Base-by-base conservation (phyloP, 1,139 yeast genomes). In the Pichia sorboxylosa region DNA sequence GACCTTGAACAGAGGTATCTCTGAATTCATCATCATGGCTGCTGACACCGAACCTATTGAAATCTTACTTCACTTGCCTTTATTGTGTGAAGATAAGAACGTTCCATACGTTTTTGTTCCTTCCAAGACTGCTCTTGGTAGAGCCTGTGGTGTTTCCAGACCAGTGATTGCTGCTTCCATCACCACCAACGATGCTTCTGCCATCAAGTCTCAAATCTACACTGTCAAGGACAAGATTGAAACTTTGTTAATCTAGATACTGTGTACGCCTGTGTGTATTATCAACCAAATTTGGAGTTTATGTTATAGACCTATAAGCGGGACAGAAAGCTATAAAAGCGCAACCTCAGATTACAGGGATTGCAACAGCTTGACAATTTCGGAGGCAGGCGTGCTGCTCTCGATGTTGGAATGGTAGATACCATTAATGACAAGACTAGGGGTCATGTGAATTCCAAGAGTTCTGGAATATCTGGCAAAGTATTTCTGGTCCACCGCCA, bases 91-190 rank as follows among this genome's bases (percentile, higher is more conserved):
- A 68, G 99, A 90, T 67, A 90, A 90, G 74, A 90, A 92, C 69
- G 98, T 90, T 49, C 96, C 98, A 44, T 90, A 90, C 70, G 97
- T 90, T 45, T 90, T 90, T 52, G 97, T 92, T 47, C 96, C 98
- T 47, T 85, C 97, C 52, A 90, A 90, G 73, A 80, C 93, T 54
- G 98, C 98, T 46, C 73, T 92, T 53, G 98, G 99, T 61, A 84
- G 98, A 71, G 97, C 98, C 53, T 90, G 98, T 70, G 99, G 98
- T 68, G 98, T 92, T 48, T 84, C 97, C 41, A 82, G 99, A 73
- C 97, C 98, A 47, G 98, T 92, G 41, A 87, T 90, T 59, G 94
- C 98, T 58, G 97, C 97, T 46, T 82, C 95, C 44, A 93, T 92
- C 58, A 92, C 99, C 58, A 75, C 98, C 47, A 90, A 92, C 67